Evolutionary conservation across 345 rosid genomes (phyloP).

Genomic region (Sisymbrium altissimum): DNA sequence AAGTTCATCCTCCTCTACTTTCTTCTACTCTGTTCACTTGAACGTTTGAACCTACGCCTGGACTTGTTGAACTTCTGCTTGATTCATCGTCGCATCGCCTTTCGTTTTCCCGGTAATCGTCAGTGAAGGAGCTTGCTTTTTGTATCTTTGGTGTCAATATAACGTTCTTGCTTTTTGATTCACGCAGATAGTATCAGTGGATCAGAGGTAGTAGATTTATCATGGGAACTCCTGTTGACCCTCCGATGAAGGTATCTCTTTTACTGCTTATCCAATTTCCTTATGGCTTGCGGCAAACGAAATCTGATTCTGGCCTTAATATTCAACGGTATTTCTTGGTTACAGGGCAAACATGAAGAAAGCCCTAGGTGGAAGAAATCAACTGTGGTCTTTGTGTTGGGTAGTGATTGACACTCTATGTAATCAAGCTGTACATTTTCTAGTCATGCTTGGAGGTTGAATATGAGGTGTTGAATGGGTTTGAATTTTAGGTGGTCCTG

Average conservation of each 20-base stretch:
- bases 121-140: too few relatives aligned
- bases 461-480: neutral
- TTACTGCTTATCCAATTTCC: neutral
- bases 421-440: neutral
- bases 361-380: constrained; percentile 52
- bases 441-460: neutral
- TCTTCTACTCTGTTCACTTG: neutral
- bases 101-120: neutral
- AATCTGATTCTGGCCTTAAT: neutral
- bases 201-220: constrained; percentile 7
- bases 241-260: constrained; percentile 46
- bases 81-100: neutral
- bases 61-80: neutral
- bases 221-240: constrained; percentile 56
- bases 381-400: constrained; percentile 80
- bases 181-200: neutral
- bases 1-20: neutral
- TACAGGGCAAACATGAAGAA: constrained; percentile 49
- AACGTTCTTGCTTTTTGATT: neutral
- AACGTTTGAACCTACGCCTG: neutral
- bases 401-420: constrained; percentile 36
- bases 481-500: constrained; percentile 74
- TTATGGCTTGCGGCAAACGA: neutral
- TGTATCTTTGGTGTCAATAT: neutral
- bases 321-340: neutral